A percentile compares a stretch with the other conserved stretches of the same genome.
Conservation (phyloP, 306 rosid species). For the Carpinus viminea region DNA sequence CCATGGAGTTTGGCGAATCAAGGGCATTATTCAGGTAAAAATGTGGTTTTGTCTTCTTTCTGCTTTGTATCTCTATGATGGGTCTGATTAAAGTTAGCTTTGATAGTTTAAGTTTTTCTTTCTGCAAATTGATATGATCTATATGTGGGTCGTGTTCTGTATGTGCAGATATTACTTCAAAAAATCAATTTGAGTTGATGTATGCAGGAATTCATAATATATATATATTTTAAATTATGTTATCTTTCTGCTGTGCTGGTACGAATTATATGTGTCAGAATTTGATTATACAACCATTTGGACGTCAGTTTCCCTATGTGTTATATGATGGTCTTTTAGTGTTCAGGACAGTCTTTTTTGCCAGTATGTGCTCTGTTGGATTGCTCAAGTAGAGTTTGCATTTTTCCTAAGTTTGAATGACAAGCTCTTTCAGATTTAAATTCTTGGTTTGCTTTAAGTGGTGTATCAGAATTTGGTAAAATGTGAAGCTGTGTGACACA, state of each 20-base stretch:
- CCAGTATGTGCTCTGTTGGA: not conserved
- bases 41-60: not conserved
- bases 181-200: not conserved
- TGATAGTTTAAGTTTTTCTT: not conserved
- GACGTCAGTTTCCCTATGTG: not conserved
- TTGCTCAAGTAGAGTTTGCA: not conserved
- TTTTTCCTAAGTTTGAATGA: not conserved
- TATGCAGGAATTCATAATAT: too few relatives aligned
- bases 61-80: not conserved
- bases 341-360: not conserved
- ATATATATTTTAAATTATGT: not conserved
- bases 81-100: not conserved
- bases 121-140: not conserved
- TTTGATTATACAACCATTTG: not conserved
- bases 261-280: not conserved
- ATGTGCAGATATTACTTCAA: not conserved
- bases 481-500: not conserved
- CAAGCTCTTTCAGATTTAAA: not conserved
- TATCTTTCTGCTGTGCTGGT: not conserved
- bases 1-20: conserved; percentile 68
- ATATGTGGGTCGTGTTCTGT: not conserved
- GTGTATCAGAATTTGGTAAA: not conserved
- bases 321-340: not conserved
- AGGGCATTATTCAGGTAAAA: conserved; percentile 76
- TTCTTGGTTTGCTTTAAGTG: not conserved